Evolutionary conservation across 768 basidiomycete species (phyloP), one percentile per base, ranked within the genome.

Genomic region (Auricularia heimuer): DNA sequence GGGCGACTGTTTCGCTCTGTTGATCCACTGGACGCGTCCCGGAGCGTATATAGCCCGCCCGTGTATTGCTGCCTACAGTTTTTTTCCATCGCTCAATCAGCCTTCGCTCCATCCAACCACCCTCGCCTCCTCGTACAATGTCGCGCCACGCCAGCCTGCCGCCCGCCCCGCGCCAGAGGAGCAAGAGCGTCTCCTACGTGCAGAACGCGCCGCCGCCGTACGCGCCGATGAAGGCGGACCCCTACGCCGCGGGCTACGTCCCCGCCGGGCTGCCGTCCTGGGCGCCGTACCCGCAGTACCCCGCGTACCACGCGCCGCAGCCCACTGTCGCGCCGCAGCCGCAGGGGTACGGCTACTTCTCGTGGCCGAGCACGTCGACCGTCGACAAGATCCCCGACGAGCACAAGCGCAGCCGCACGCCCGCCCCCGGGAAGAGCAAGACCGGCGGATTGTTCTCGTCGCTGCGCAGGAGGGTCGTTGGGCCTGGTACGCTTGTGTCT

Each of bases 381-480:
- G 56, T 60, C 56, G 56, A 60, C 56, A 14, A 60, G 56, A 60
- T 60, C 56, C 56, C 56, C 56, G 56, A 60, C 3, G 56, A 60
- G 21, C 24, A 60, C 29, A 60, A 60, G 56, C 34, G 34, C n/a
- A 24, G 21, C 56, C 12, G 29, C 21, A 60, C 56, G 18, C 24
- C 56, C 56, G 24, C 11, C 21, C 56, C 34, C 1, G 10, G 4
- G 29, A 24, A 34, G 21, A 60, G 34, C 56, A 33, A 56, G 21
- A 56, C 8, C 12, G 56, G 56, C n/a, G 56, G 56, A 3, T 6
- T 60, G 21, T 60, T 60, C 29, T 11, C 29, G 7, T 6, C 29
- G 29, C 3, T 60, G 7, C 4, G 34, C 3, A n/a, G 56, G 7
- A 24, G 24, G 11, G 24, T 60, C 3, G 18, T 24, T 8, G 56